Evolutionary conservation across 768 basidiomycete genomes (phyloP), one percentile per base, ranked within the genome.

Genomic region (Cystobasidium onofrii): DNA sequence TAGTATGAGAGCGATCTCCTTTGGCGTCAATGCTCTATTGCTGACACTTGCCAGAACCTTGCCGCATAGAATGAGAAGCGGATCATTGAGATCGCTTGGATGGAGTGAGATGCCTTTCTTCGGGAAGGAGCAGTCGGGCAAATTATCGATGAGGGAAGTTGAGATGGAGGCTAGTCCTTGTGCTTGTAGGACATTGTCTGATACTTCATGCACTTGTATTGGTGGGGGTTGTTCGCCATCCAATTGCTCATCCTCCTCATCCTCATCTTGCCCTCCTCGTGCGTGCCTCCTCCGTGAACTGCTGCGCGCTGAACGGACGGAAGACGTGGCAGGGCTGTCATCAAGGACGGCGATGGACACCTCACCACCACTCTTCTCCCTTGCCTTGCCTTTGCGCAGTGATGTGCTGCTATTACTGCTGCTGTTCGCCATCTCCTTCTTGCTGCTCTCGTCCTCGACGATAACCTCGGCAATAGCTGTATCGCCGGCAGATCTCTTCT

Each of bases 21-120:
- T 79, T 7, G 78, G 78, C 23, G 76, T 76, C 34, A 79, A 57
- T 1, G 78, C 78, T 17, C 78, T 66, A 52, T 79, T 79, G 71
- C 73, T 61, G 44, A 33, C 33, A 9, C 31, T 31, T 20, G 70
- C 74, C 7, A 75, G n/a, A 13, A 66, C 74, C 25, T 55, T 61
- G 23, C 31, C 54, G 60, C 54, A 61, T 7, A 71, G 34, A 18
- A 75, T 25, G 34, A 75, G 60, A 3, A 72, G 31, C 7, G 73
- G 34, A 44, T 75, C 74, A 13, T 46, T 27, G 7, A 23, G 46
- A 61, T 75, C 74, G n/a, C 46, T 23, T 20, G 54, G 60, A 25
- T 72, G 54, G n/a, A 75, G 36, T 3, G 46, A 27, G 29, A 50
- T 31, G 12, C 65, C 65, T 43, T 27, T 41, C 34, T 50, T 46